Percentiles rank a stretch among this genome's conserved stretches.
Conservation (phyloP, 208 protist genomes). For the Trypanosoma cruzi region DNA sequence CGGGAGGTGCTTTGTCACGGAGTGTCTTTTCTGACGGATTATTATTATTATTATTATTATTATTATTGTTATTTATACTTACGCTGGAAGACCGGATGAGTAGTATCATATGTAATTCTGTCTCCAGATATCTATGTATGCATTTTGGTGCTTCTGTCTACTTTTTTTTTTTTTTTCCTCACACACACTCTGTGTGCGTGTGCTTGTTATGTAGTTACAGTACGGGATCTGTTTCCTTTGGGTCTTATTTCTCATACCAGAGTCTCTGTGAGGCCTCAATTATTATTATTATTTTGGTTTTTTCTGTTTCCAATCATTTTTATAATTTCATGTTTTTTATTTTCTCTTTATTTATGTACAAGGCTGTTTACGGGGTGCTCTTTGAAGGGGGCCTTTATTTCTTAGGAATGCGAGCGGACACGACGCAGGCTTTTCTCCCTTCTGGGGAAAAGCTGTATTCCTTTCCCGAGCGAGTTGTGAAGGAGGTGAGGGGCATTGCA, state of each 20-base stretch:
- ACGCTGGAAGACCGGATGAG: too few species aligned
- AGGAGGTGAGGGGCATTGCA: conserved; percentile 49
- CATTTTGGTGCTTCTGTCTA: not conserved
- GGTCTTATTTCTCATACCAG: not conserved
- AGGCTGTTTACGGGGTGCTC: not conserved
- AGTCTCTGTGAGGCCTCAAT: not conserved
- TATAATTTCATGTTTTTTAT: not conserved
- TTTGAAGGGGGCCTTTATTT: not conserved
- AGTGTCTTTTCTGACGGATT: not conserved
- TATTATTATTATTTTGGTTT: not conserved
- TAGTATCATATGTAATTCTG: not conserved
- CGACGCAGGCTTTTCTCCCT: conserved; percentile 9
- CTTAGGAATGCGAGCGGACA: not conserved
- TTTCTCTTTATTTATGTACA: not conserved
- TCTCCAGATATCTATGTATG: not conserved
- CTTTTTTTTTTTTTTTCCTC: too few species aligned
- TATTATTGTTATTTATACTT: not conserved
- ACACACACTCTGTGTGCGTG: not conserved
- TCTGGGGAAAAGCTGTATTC: conserved; percentile 22
- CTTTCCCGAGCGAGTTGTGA: conserved; percentile 32
- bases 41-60: not conserved
- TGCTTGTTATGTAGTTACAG: too few species aligned
- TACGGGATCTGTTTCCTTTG: too few species aligned
- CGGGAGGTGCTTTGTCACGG: conserved; percentile 17
- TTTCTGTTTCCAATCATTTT: too few species aligned